These are phyloP conservation scores for Marasmius oreades DNA, from an alignment of 1,284 basidiomycete species.

Conservation along the genomic window DNA sequence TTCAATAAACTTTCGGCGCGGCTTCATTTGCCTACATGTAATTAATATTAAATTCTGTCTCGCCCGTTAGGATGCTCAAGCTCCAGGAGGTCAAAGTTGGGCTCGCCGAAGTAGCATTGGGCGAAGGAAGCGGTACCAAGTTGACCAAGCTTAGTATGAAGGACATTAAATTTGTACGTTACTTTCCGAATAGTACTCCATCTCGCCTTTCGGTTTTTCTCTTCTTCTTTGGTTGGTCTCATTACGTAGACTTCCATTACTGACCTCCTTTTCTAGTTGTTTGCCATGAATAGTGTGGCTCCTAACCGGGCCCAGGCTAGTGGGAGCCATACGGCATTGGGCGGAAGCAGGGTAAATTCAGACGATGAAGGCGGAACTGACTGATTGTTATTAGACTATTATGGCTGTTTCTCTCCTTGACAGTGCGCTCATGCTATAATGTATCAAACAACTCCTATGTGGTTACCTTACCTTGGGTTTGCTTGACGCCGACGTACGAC, in stretches of 20 bases:
- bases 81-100: constrained; percentile 65
- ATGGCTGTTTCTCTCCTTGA: too few relatives aligned
- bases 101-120: constrained; percentile 63
- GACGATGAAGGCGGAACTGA: too few relatives aligned
- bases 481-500: too few relatives aligned
- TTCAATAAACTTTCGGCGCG: neutral
- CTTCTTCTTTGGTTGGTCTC: neutral
- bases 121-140: constrained; percentile 57
- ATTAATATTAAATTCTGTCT: neutral
- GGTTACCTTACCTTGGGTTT: too few relatives aligned
- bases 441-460: too few relatives aligned
- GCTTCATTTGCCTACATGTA: neutral
- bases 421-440: too few relatives aligned
- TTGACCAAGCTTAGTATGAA: constrained; percentile 60
- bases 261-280: neutral
- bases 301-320: neutral
- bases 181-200: neutral
- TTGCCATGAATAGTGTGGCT: neutral
- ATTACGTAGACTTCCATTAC: neutral
- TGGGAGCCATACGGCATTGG: too few relatives aligned
- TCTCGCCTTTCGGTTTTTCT: neutral
- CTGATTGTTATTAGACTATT: too few relatives aligned
- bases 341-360: too few relatives aligned
- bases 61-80: constrained; percentile 46
- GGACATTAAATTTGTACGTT: constrained; percentile 49